Evolutionary conservation across 75 land plant species (phyloP).

Genomic region (Ceratopteris richardii): DNA sequence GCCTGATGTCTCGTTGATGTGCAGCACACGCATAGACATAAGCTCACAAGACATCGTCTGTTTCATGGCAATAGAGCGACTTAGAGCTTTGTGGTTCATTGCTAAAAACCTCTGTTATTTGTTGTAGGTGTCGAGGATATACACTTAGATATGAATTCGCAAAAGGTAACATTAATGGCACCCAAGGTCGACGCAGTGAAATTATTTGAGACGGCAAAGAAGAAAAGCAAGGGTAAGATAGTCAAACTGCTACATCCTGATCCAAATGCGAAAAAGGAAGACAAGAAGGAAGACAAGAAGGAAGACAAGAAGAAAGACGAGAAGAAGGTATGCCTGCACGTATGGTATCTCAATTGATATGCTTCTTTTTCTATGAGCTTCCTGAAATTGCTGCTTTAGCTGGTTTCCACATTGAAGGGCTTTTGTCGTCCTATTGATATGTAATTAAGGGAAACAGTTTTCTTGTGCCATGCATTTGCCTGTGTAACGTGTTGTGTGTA

Average conservation of each 20-base stretch:
- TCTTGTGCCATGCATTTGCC: too few species aligned
- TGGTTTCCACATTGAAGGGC: not conserved
- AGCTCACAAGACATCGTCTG: not conserved
- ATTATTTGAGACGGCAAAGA: not conserved
- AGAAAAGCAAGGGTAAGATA: not conserved
- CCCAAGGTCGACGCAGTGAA: not conserved
- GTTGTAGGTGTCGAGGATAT: conserved; percentile 5
- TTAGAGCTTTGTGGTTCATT: not conserved
- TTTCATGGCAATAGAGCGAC: not conserved
- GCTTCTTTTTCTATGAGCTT: not conserved
- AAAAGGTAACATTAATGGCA: not conserved
- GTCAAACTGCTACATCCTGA: not conserved
- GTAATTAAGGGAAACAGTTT: too few species aligned
- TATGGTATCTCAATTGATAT: too few species aligned
- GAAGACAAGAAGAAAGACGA: conserved; percentile 1
- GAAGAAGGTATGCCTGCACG: not conserved
- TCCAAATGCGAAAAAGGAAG: not conserved
- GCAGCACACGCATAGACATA: too few species aligned
- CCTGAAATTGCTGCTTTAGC: not conserved
- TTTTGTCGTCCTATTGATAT: too few species aligned
- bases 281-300: not conserved
- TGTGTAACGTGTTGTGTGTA: too few species aligned
- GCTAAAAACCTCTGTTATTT: not conserved
- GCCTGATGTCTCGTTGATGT: too few species aligned
- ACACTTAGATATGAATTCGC: not conserved